These are phyloP conservation scores for Corinectria fuckeliana DNA, from an alignment of 2,329 filamentous ascomycete genomes.

Conservation along the genomic window DNA sequence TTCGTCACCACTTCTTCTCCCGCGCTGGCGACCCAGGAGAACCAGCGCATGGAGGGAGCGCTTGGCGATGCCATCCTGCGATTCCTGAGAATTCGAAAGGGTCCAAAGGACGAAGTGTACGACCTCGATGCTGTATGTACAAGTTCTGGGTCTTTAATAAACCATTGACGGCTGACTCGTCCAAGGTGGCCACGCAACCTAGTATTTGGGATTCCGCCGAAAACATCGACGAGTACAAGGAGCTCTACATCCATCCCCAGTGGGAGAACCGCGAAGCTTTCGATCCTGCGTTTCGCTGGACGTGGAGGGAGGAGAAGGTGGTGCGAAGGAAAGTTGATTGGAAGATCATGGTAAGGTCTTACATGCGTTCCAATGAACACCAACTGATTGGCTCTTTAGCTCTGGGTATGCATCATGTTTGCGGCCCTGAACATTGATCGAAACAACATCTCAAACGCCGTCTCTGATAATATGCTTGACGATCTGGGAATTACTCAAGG, in stretches of 20 bases:
- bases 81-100: constrained; percentile 43
- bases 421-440: constrained; percentile 55
- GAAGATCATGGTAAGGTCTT: constrained; percentile 45
- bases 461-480: constrained; percentile 54
- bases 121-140: constrained; percentile 34
- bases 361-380: background rate
- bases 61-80: constrained; percentile 43
- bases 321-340: constrained; percentile 45
- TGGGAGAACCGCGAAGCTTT: constrained; percentile 47
- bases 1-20: background rate
- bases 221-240: constrained; percentile 44
- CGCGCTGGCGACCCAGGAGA: constrained; percentile 36
- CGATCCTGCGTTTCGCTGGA: constrained; percentile 45
- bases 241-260: constrained; percentile 43
- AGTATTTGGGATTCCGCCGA: constrained; percentile 46
- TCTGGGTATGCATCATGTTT: constrained; percentile 49
- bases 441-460: constrained; percentile 53
- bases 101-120: constrained; percentile 32
- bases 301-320: constrained; percentile 43
- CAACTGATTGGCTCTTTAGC: constrained; percentile 18
- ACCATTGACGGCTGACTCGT: constrained; percentile 19
- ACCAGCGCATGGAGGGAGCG: constrained; percentile 40
- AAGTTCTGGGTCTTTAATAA: background rate
- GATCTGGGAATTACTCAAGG: constrained; percentile 53
- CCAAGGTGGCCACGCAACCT: constrained; percentile 44